Evolutionary conservation across 139 green algal genomes (phyloP), one percentile per base, ranked within the genome.

Genomic region (Volvox africanus): DNA sequence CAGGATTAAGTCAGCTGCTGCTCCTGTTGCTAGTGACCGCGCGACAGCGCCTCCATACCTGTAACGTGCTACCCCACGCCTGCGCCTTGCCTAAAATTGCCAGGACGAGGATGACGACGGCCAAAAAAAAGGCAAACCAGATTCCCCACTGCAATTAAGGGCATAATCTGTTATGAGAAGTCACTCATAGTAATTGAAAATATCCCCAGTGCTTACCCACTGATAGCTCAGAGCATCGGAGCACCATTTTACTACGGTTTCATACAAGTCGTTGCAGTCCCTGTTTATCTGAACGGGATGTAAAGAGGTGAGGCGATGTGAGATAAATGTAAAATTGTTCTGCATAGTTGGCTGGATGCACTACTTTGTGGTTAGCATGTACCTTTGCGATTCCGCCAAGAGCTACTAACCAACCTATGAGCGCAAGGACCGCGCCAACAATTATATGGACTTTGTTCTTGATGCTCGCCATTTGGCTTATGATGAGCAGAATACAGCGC

Each of bases 91-190:
- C 86, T 6, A 90, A 11, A 9, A 83, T 22, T 0, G 71, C 50
- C 71, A 90, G 55, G 11, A 84, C 12, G 0, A 90, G 11, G 30
- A 83, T 62, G 13, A 76, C 30, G 30, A 90, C 61, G 1, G 14
- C 44, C 30, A 90, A 24, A 55, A 90, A 62, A 50, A 90, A 90
- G 44, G 18, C 35, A 44, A 77, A 90, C 86, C 86, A 90, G 21
- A 90, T 37, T 32, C 71, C 44, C 67, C 73, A 90, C 85, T 84
- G 78, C 78, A 65, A 30, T 73, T 24, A 24, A 73, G 5, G 24
- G 24, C 21, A 73, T 24, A 28, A 73, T 28, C 24, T 73, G 65
- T 28, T 73, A 28, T 73, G 2, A 73, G 24, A 73, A 73, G 2
- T 73, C 21, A 73, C 65, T 28, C 21, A 30, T 73, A 6, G 16